phyloP scores from a whole-genome alignment of 805 yeast species.

The Tetrapisispora iriomotensis region DNA sequence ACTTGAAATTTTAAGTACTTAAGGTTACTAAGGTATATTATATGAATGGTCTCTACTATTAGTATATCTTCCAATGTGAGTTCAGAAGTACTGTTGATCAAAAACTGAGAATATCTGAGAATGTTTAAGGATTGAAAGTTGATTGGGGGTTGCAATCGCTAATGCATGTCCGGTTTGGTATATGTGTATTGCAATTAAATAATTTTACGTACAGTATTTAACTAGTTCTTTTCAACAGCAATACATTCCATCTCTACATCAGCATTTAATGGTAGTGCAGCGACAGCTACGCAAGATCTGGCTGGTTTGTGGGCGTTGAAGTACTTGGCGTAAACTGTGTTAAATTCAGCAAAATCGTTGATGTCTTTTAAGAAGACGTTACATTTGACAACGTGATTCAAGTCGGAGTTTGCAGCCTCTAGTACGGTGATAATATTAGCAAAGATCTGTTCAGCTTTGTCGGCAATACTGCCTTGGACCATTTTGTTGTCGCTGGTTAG shows the following conservation, averaged over 20 bases:
- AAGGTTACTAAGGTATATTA: no score
- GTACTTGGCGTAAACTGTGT: constrained; percentile 68
- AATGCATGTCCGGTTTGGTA: no score
- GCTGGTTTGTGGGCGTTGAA: constrained; percentile 80
- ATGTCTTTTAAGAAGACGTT: constrained; percentile 86
- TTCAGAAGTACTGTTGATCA: no score
- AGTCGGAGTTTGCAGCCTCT: constrained; percentile 72
- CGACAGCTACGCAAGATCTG: constrained; percentile 93
- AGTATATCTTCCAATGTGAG: no score
- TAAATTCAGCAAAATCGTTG: constrained; percentile 72
- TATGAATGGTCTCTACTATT: no score
- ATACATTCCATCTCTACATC: constrained; percentile 80
- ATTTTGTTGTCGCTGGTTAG: constrained; percentile 70
- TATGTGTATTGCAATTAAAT: no score
- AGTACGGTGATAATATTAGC: constrained; percentile 60
- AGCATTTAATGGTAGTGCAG: constrained; percentile 77
- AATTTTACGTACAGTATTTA: no score
- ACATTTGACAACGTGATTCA: constrained; percentile 74
- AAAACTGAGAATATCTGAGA: no score
- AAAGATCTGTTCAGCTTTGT: constrained; percentile 63
- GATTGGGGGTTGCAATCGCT: no score
- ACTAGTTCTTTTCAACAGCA: constrained; percentile 52
- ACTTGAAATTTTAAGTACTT: no score
- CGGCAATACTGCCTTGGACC: constrained; percentile 64
- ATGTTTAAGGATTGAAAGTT: no score